A percentile compares a stretch with the other conserved stretches of the same genome.
Conservation (phyloP, 331 rosid species). For the Stylosanthes scabra region DNA sequence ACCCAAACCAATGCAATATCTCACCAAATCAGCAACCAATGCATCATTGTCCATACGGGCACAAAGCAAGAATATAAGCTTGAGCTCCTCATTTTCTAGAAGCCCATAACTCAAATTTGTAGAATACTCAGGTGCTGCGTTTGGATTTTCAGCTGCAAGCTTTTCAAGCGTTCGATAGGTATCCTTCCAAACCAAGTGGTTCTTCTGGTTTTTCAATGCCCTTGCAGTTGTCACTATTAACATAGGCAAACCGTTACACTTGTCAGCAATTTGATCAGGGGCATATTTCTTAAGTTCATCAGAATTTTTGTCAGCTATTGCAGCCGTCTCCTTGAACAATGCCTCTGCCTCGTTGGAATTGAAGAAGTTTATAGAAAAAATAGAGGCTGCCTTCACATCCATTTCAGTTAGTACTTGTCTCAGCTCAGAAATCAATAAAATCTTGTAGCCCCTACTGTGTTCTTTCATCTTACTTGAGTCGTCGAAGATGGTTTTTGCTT, state of each 20-base stretch:
- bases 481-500: accelerated
- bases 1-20: constrained; percentile 37
- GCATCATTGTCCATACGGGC: constrained; percentile 25
- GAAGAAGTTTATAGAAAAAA: neutral
- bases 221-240: constrained; percentile 37
- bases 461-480: neutral
- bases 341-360: constrained; percentile 2
- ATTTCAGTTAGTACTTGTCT: constrained; percentile 9
- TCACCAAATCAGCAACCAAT: constrained; percentile 40
- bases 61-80: constrained; percentile 37
- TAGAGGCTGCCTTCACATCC: neutral
- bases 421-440: constrained; percentile 39
- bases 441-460: constrained; percentile 20
- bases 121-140: neutral
- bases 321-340: constrained; percentile 31
- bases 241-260: constrained; percentile 46
- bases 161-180: neutral
- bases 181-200: neutral
- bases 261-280: neutral
- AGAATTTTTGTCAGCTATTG: neutral
- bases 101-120: constrained; percentile 36
- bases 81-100: constrained; percentile 40
- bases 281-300: neutral
- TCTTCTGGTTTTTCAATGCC: constrained; percentile 10
- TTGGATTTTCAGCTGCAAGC: neutral